Evolutionary conservation across 2,329 filamentous ascomycete genomes (phyloP).

Genomic region (Aspergillus pseudoterreus): DNA sequence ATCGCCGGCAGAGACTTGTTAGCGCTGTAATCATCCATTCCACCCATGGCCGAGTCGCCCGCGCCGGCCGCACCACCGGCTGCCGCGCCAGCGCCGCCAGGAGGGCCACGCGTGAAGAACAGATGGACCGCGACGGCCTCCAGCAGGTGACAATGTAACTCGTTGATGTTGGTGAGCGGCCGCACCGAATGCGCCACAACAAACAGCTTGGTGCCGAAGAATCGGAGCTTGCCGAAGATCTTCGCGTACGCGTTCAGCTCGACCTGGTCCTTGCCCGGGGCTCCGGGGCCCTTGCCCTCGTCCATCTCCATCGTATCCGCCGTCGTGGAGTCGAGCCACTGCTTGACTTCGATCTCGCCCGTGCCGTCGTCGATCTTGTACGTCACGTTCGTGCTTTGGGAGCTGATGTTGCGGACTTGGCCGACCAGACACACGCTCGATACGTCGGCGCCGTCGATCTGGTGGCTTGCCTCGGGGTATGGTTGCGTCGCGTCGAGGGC

Average conservation of each 20-base stretch:
- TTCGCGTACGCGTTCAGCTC: conserved; percentile 76
- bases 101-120: conserved; percentile 70
- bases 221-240: conserved; percentile 79
- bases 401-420: conserved; percentile 80
- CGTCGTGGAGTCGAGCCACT: conserved; percentile 43
- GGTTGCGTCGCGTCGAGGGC: conserved; percentile 76
- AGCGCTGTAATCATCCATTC: conserved; percentile 28
- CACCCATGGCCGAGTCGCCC: conserved; percentile 29
- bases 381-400: conserved; percentile 86
- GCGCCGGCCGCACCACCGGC: conserved; percentile 40
- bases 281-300: conserved; percentile 36
- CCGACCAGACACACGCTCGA: conserved; percentile 81
- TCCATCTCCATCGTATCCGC: conserved; percentile 45
- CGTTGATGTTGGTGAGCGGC: conserved; percentile 79
- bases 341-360: conserved; percentile 73
- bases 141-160: conserved; percentile 87
- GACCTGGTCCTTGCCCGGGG: conserved; percentile 52
- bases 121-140: conserved; percentile 88
- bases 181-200: conserved; percentile 78
- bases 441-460: conserved; percentile 72
- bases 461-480: conserved; percentile 72
- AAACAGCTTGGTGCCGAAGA: conserved; percentile 78
- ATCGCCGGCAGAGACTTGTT: conserved; percentile 45
- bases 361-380: conserved; percentile 96
- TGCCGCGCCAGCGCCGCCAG: conserved; percentile 44